phyloP scores from a whole-genome alignment of 1,284 basidiomycete species.

The Termitomyces sp. region DNA sequence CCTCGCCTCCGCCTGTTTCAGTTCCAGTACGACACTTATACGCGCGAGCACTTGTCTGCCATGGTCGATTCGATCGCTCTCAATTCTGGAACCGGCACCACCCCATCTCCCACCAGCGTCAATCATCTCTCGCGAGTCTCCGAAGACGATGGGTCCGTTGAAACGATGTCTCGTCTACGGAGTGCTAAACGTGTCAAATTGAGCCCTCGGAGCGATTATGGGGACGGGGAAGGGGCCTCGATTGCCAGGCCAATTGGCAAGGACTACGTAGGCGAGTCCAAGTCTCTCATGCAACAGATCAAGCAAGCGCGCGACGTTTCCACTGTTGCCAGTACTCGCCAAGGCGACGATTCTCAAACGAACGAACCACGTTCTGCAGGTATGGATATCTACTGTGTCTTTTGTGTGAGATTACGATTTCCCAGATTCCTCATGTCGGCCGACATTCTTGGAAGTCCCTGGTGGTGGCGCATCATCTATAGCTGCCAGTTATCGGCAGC shows the following conservation, averaged over 20 bases:
- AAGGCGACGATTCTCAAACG: conserved; percentile 10
- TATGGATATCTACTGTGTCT: neutral
- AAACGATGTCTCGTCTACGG: conserved; percentile 46
- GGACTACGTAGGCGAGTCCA: conserved; percentile 71
- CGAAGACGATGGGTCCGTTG: conserved; percentile 32
- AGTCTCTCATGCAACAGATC: conserved; percentile 70
- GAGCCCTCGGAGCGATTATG: conserved; percentile 52
- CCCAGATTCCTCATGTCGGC: conserved; percentile 14
- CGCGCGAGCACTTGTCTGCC: conserved; percentile 85
- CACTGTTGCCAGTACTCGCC: conserved; percentile 40
- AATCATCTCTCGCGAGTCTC: conserved; percentile 39
- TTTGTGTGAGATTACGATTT: conserved; percentile 1
- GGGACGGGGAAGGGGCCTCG: conserved; percentile 40
- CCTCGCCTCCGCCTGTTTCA: conserved; percentile 82
- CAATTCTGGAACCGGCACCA: conserved; percentile 61
- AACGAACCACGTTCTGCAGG: conserved; percentile 8
- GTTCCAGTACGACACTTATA: conserved; percentile 91
- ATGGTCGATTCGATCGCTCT: conserved; percentile 87
- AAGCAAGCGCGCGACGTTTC: conserved; percentile 70
- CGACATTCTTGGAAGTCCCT: conserved; percentile 28
- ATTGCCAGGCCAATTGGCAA: conserved; percentile 47
- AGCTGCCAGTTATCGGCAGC: conserved; percentile 63
- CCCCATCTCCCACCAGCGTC: conserved; percentile 40
- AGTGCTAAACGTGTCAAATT: conserved; percentile 75
- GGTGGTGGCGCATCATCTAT: conserved; percentile 37